Evolutionary conservation across 345 rosid genomes (phyloP).

Genomic region (Heritiera fomes): DNA sequence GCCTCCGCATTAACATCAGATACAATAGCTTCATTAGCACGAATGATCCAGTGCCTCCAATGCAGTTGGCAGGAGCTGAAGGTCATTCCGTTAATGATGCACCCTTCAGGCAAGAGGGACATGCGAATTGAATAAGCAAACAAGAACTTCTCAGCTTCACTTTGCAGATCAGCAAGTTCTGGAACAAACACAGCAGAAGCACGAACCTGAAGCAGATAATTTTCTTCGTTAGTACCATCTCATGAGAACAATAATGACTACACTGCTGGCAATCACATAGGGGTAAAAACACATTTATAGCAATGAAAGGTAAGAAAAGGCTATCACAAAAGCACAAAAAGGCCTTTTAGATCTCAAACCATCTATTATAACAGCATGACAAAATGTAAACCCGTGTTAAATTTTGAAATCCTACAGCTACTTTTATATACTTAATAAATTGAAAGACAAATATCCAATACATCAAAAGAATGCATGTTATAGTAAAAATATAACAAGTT

Average conservation of each 20-base stretch:
- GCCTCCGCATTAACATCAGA: conserved; percentile 52
- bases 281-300: neutral
- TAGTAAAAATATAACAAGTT: neutral
- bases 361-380: no score
- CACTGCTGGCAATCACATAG: neutral
- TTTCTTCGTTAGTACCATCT: neutral
- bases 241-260: neutral
- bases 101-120: conserved; percentile 79
- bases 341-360: neutral
- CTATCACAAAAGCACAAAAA: neutral
- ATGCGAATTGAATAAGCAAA: conserved; percentile 83
- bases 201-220: conserved; percentile 51
- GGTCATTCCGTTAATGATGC: conserved; percentile 49
- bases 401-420: neutral
- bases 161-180: conserved; percentile 46
- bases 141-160: conserved; percentile 31
- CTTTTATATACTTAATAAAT: neutral
- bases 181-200: conserved; percentile 84
- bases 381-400: neutral
- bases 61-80: conserved; percentile 72
- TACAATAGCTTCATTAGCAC: conserved; percentile 48
- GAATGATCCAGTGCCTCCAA: conserved; percentile 69
- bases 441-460: neutral
- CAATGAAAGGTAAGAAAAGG: neutral
- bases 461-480: neutral